phyloP scores from a whole-genome alignment of 2,329 filamentous ascomycete species.

The Stylonectria norvegica region DNA sequence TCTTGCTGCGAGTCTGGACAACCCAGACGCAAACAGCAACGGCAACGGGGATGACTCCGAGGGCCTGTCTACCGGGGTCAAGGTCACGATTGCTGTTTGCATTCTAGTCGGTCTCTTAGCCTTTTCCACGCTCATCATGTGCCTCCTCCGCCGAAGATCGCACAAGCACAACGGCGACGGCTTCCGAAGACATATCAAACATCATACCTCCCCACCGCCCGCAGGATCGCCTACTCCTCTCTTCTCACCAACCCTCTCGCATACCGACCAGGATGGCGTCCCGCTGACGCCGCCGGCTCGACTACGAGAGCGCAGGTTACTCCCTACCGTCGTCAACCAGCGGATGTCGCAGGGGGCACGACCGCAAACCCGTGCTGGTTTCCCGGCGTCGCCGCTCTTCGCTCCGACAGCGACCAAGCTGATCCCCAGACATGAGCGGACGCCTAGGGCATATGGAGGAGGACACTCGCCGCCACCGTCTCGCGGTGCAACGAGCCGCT shows the following conservation, averaged over 20 bases:
- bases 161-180: constrained; percentile 6
- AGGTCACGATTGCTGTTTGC: constrained; percentile 44
- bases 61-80: constrained; percentile 41
- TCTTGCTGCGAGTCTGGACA: constrained; percentile 12
- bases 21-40: constrained; percentile 5
- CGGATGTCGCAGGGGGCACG: not conserved
- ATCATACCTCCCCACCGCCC: constrained; percentile 21
- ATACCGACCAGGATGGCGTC: constrained; percentile 14
- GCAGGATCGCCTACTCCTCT: constrained; percentile 41
- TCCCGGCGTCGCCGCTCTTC: constrained; percentile 39
- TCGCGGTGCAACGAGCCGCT: constrained; percentile 17
- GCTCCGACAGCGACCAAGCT: constrained; percentile 36
- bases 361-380: constrained; percentile 19
- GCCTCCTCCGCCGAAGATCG: constrained; percentile 33
- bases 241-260: constrained; percentile 36
- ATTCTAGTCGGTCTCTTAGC: constrained; percentile 38
- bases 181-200: constrained; percentile 15
- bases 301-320: constrained; percentile 44
- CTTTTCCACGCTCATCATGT: constrained; percentile 36
- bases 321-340: constrained; percentile 27
- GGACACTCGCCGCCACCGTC: constrained; percentile 12
- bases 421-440: constrained; percentile 31
- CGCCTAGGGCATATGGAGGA: constrained; percentile 11
- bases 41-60: constrained; percentile 8
- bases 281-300: constrained; percentile 46